A percentile compares a stretch with the other conserved stretches of the same genome.
phyloP scores from a whole-genome alignment of 2,329 filamentous ascomycete species.

The Alternaria dauci region DNA sequence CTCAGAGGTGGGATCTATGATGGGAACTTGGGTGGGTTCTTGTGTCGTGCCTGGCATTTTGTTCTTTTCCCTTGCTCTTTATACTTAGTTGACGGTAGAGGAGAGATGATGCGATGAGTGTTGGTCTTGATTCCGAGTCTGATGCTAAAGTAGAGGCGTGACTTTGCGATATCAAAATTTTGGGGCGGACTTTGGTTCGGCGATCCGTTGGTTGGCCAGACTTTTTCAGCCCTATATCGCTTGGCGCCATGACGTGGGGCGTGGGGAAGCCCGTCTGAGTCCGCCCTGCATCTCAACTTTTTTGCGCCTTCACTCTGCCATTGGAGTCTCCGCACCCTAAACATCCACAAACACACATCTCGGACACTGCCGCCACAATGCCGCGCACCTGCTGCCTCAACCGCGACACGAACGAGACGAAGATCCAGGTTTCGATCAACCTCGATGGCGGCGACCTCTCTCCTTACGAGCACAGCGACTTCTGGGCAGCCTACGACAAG shows the following conservation, averaged over 20 bases:
- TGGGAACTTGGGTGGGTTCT: constrained; percentile 28
- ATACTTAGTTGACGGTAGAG: neutral
- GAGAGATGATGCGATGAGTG: neutral
- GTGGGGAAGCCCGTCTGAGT: constrained; percentile 28
- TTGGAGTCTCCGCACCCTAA: neutral
- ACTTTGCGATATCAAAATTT: constrained; percentile 39
- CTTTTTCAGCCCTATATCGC: constrained; percentile 42
- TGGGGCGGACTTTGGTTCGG: constrained; percentile 33
- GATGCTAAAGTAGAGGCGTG: constrained; percentile 19
- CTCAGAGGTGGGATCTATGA: constrained; percentile 37
- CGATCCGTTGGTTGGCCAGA: constrained; percentile 32
- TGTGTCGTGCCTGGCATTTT: constrained; percentile 35
- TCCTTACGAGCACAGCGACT: constrained; percentile 57
- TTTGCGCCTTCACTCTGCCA: constrained; percentile 18
- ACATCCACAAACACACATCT: neutral
- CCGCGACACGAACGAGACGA: constrained; percentile 97
- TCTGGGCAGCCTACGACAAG: constrained; percentile 58
- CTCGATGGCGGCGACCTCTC: constrained; percentile 81
- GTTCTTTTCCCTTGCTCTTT: constrained; percentile 14
- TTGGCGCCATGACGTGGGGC: constrained; percentile 36
- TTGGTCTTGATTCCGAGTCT: neutral
- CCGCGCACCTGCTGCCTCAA: constrained; percentile 78
- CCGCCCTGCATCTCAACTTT: constrained; percentile 27
- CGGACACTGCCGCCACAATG: constrained; percentile 31
- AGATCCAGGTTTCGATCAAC: constrained; percentile 91